Percentiles rank a stretch among this genome's conserved stretches.
Evolutionary conservation across 257 asterid genomes (phyloP).

Genomic region (Solanum piurae): DNA sequence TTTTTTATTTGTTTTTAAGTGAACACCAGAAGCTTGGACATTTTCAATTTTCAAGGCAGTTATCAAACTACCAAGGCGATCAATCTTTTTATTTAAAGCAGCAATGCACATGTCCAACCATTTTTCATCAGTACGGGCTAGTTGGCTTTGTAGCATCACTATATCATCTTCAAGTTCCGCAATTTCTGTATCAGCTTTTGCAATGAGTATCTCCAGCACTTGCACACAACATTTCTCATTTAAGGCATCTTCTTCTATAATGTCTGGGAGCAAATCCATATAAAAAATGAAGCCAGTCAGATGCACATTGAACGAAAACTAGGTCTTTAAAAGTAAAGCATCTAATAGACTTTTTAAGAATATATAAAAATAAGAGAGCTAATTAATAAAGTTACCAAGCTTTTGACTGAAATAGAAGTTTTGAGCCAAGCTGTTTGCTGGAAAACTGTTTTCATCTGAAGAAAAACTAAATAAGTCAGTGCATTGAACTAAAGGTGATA

Average conservation of each 20-base stretch:
- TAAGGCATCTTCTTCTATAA: constrained; percentile 43
- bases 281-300: neutral
- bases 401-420: constrained; percentile 2
- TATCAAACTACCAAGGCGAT: constrained; percentile 14
- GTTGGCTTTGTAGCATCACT: constrained; percentile 31
- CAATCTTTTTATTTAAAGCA: constrained; percentile 26
- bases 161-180: constrained; percentile 39
- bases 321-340: neutral
- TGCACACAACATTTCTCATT: constrained; percentile 38
- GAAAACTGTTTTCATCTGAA: neutral
- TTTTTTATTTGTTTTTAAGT: constrained; percentile 10
- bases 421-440: neutral
- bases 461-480: neutral
- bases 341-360: neutral
- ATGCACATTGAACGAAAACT: neutral
- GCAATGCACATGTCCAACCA: constrained; percentile 28
- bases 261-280: constrained; percentile 25
- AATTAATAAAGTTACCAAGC: neutral
- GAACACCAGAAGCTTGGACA: constrained; percentile 6
- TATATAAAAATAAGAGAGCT: neutral
- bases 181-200: constrained; percentile 42
- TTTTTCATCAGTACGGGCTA: constrained; percentile 27
- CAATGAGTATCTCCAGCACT: constrained; percentile 35
- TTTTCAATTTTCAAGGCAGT: constrained; percentile 15
- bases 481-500: neutral